A percentile compares a stretch with the other conserved stretches of the same genome.
These are phyloP conservation scores for Eimeria tenella DNA, from an alignment of 169 alveolate genomes.

Conservation along the genomic window DNA sequence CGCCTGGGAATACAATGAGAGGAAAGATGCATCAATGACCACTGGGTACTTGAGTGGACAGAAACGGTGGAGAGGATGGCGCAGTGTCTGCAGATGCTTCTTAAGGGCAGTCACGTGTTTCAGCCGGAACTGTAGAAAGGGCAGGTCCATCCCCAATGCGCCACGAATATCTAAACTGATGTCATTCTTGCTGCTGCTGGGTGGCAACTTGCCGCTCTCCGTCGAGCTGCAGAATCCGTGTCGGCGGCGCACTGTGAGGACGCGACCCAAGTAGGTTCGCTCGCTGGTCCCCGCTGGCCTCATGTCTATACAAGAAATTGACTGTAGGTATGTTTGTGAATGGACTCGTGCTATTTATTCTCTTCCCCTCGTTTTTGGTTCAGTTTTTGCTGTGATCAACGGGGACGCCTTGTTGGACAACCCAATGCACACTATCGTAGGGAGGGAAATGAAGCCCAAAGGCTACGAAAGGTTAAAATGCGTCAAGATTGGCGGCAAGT, in stretches of 20 bases:
- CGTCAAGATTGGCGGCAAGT: too few species aligned
- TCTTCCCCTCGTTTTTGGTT: too few species aligned
- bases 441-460: too few species aligned
- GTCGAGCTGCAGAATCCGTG: not conserved
- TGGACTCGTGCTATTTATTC: not conserved
- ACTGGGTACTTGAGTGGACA: slow-evolving; percentile 57
- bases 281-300: not conserved
- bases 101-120: slow-evolving; percentile 39
- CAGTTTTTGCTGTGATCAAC: too few species aligned
- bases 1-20: slow-evolving; percentile 19
- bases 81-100: slow-evolving; percentile 15
- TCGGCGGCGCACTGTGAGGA: slow-evolving; percentile 39
- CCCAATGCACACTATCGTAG: too few species aligned
- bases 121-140: slow-evolving; percentile 27
- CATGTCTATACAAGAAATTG: not conserved
- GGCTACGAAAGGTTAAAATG: too few species aligned
- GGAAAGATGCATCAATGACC: slow-evolving; percentile 61
- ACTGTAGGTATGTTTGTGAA: not conserved
- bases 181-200: slow-evolving; percentile 5
- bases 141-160: not conserved
- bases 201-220: not conserved
- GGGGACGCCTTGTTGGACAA: too few species aligned
- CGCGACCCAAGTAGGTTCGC: slow-evolving; percentile 20
- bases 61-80: slow-evolving; percentile 74
- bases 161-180: not conserved